These are phyloP conservation scores for Solanum phureja DNA, from an alignment of 257 asterid genomes.

Conservation along the genomic window DNA sequence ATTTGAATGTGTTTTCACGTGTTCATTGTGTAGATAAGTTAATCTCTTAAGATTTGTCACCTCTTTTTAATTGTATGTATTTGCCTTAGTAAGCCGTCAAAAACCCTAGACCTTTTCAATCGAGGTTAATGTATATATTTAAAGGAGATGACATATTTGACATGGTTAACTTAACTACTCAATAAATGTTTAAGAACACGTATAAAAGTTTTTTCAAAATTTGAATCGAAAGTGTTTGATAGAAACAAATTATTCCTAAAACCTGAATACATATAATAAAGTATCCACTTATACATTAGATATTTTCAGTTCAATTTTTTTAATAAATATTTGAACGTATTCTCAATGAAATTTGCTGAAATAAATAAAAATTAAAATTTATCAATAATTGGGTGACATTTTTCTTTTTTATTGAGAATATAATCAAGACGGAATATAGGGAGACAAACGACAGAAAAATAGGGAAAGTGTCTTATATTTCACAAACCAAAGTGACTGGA, in stretches of 20 bases:
- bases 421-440: neutral
- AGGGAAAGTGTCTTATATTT: neutral
- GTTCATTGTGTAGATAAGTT: neutral
- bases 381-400: neutral
- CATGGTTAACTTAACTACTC: no score
- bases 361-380: neutral
- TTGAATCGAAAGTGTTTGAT: neutral
- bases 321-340: neutral
- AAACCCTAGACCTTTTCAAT: neutral
- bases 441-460: neutral
- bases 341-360: no score
- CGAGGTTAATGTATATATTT: neutral
- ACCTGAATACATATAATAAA: neutral
- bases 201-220: neutral
- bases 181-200: no score
- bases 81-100: neutral
- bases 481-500: slow-evolving; percentile 14
- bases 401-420: neutral
- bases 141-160: neutral
- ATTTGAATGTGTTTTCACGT: neutral
- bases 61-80: neutral
- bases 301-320: neutral
- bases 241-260: neutral
- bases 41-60: neutral
- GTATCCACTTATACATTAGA: neutral